Evolutionary conservation across 2,329 filamentous ascomycete species (phyloP).

Genomic region (Basipetospora sp.): DNA sequence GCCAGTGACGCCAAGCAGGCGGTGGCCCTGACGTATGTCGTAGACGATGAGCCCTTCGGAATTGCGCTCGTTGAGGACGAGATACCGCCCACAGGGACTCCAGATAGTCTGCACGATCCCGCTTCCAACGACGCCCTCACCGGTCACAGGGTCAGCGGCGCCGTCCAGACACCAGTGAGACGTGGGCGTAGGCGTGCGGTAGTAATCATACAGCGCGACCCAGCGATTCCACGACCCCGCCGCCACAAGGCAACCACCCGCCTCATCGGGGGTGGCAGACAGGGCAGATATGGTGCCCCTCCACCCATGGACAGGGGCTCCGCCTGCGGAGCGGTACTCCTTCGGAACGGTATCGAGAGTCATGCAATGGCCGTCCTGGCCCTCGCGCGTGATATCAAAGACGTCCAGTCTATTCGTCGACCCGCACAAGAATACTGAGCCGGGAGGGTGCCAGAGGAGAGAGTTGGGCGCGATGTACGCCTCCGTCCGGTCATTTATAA

Average conservation of each 20-base stretch:
- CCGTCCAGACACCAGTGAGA: constrained; percentile 47
- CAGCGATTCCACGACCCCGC: constrained; percentile 51
- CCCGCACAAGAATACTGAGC: constrained; percentile 46
- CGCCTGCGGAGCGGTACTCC: constrained; percentile 42
- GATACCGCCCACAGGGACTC: constrained; percentile 49
- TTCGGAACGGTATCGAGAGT: constrained; percentile 48
- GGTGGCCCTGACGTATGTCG: constrained; percentile 44
- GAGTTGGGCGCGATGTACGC: constrained; percentile 44
- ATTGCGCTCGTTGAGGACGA: constrained; percentile 46
- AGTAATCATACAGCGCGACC: constrained; percentile 48
- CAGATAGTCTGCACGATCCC: constrained; percentile 48
- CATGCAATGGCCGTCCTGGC: constrained; percentile 34
- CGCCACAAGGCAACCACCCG: constrained; percentile 30
- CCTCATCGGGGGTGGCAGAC: constrained; percentile 26
- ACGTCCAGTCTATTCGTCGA: constrained; percentile 43
- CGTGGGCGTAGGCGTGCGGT: constrained; percentile 36
- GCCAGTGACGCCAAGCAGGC: constrained; percentile 37
- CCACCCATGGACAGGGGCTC: constrained; percentile 45
- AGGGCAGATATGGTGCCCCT: constrained; percentile 46
- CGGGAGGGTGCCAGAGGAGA: constrained; percentile 39
- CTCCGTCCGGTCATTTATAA: constrained; percentile 46
- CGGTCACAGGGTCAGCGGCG: constrained; percentile 27
- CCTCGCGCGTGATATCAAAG: constrained; percentile 42
- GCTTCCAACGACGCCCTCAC: constrained; percentile 36
- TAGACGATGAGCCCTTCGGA: constrained; percentile 43